Base-by-base conservation (phyloP, 2,329 filamentous ascomycete species). In the Stagonosporopsis chrysanthemi region DNA sequence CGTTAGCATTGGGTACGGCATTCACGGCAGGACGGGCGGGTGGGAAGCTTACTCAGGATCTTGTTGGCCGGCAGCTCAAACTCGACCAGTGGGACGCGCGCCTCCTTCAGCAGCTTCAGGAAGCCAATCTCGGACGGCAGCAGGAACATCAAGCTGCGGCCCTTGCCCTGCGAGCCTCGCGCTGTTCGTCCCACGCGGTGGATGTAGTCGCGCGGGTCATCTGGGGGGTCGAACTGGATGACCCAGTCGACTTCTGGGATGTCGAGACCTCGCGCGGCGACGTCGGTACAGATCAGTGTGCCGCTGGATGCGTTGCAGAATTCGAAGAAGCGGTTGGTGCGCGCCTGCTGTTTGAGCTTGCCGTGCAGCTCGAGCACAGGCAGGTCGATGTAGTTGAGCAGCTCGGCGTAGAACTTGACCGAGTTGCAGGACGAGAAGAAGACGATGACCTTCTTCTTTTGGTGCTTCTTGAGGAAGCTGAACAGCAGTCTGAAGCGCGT, bases 241-340 rank as follows among this genome's bases (percentile, higher is more conserved):
- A 97, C 96, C 88, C 91, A 98, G 80, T 98, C 94, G 40, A 98
- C 94, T 22, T 91, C 89, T 0, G 94, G 94, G 63, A 98, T 97
- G 83, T 98, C 95, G 45, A 99, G 84, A 33, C 95, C 95, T 82
- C 95, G 85, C 3, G 95, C 95, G 42, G 95, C 95, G 62, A 99
- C 95, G 71, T 99, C 95, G 0, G 95, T 99, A 80, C 93, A 97
- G 67, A 99, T 95, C 51, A 99, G 79, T 0, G 91, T 96, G 23
- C 94, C 95, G 64, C 90, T 86, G 64, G 88, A 88, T 17, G 93
- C 89, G 70, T 93, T 92, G 72, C 87, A 89, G 76, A 99, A 99
- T 76, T 98, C 94, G 77, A 98, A 99, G 77, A 99, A 99, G 0
- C 92, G 97, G 74, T 96, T 96, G 23, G 95, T 99, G n/a, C 95